These are phyloP conservation scores for Elongisporangium prolatum DNA, from an alignment of 352 stramenopile genomes.

Conservation along the genomic window DNA sequence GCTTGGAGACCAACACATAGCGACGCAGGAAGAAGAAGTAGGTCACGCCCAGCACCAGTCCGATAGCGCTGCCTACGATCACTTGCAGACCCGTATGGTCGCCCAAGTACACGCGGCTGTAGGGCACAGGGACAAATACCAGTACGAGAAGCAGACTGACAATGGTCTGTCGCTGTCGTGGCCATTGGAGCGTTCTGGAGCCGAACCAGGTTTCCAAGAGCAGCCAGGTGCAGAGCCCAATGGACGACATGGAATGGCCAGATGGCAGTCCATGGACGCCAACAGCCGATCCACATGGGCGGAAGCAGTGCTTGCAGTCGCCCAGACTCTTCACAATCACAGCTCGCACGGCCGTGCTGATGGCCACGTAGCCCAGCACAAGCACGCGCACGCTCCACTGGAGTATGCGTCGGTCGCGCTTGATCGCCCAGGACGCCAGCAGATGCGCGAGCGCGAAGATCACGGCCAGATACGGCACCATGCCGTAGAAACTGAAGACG, in stretches of 20 bases:
- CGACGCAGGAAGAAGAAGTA: conserved; percentile 36
- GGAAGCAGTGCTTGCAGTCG: conserved; percentile 30
- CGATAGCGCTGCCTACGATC: conserved; percentile 21
- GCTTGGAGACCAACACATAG: too few relatives aligned
- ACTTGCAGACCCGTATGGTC: conserved; percentile 40
- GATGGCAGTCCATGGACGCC: conserved; percentile 35
- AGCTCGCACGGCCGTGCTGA: conserved; percentile 31
- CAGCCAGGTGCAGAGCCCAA: conserved; percentile 32
- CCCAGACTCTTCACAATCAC: conserved; percentile 28
- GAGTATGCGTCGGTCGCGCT: conserved; percentile 11
- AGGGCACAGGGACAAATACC: conserved; percentile 30
- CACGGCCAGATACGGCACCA: conserved; percentile 36
- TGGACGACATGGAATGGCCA: conserved; percentile 38
- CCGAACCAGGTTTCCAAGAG: conserved; percentile 28
- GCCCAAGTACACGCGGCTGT: conserved; percentile 42
- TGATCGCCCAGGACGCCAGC: too few relatives aligned
- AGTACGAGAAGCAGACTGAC: conserved; percentile 13
- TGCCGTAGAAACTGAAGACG: conserved; percentile 35
- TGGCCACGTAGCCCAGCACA: conserved; percentile 18
- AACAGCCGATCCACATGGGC: conserved; percentile 24
- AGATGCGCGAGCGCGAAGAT: conserved; percentile 8
- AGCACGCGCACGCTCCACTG: conserved; percentile 18
- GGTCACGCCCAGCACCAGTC: conserved; percentile 22
- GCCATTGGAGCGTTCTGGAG: conserved; percentile 13
- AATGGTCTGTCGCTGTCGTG: conserved; percentile 11